phyloP scores from a whole-genome alignment of 2,329 filamentous ascomycete genomes.

The Penicillium paneum region DNA sequence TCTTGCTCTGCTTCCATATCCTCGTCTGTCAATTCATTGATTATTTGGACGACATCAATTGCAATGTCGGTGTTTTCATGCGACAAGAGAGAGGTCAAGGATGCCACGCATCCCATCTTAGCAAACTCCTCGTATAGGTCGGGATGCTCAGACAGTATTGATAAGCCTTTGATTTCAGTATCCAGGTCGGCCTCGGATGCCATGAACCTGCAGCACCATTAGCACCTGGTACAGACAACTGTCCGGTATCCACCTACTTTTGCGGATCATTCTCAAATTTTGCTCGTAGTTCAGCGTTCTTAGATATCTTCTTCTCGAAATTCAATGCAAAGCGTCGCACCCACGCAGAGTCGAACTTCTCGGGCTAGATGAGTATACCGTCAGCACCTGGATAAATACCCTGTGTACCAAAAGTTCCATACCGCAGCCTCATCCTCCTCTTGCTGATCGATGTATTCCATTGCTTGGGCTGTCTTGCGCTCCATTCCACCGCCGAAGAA shows the following conservation, averaged over 20 bases:
- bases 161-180: constrained; percentile 78
- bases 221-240: constrained; percentile 10
- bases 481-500: constrained; percentile 95
- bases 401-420: constrained; percentile 11
- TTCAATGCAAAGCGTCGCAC: constrained; percentile 73
- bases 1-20: constrained; percentile 77
- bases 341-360: constrained; percentile 82
- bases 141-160: constrained; percentile 81
- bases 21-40: constrained; percentile 89
- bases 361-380: constrained; percentile 43
- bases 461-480: constrained; percentile 71
- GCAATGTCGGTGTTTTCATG: constrained; percentile 98
- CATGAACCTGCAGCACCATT: constrained; percentile 57
- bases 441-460: constrained; percentile 80
- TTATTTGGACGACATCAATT: constrained; percentile 83
- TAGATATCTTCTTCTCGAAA: constrained; percentile 87
- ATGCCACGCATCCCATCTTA: constrained; percentile 67
- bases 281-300: constrained; percentile 84
- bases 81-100: constrained; percentile 75
- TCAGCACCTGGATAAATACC: constrained; percentile 21
- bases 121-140: constrained; percentile 79
- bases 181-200: constrained; percentile 85
- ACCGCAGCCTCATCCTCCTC: constrained; percentile 53
- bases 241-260: constrained; percentile 51
- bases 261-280: constrained; percentile 76